phyloP scores from a whole-genome alignment of 1,284 basidiomycete species.

The Volvariella surrecta region DNA sequence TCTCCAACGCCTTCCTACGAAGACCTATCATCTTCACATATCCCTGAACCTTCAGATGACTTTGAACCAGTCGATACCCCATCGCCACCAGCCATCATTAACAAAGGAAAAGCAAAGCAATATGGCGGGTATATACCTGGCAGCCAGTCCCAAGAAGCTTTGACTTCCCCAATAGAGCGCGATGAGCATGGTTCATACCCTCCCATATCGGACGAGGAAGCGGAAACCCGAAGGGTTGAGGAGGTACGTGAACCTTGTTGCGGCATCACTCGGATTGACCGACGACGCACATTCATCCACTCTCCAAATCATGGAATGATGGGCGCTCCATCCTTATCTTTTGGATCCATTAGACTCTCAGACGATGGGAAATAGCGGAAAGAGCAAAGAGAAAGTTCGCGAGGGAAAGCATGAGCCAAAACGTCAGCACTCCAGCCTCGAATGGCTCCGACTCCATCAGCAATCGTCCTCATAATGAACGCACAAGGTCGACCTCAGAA shows the following conservation, averaged over 20 bases:
- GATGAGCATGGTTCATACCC: conserved; percentile 42
- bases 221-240: conserved; percentile 58
- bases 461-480: too few species aligned
- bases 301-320: neutral
- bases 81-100: too few species aligned
- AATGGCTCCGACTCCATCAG: conserved; percentile 42
- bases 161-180: conserved; percentile 13
- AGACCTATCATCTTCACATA: neutral
- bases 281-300: too few species aligned
- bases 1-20: neutral
- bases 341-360: conserved; percentile 43
- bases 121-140: conserved; percentile 3
- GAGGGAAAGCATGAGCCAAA: conserved; percentile 13
- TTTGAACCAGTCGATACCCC: neutral
- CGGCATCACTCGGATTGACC: too few species aligned
- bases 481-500: too few species aligned
- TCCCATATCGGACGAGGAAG: conserved; percentile 52
- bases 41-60: neutral
- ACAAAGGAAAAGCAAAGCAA: neutral
- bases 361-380: conserved; percentile 66
- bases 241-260: conserved; percentile 46
- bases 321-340: conserved; percentile 4
- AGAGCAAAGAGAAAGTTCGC: conserved; percentile 42
- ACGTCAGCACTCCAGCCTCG: neutral
- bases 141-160: conserved; percentile 17